Base-by-base conservation (phyloP, 164 flowering plant genomes). In the Cinnamomum micranthum region DNA sequence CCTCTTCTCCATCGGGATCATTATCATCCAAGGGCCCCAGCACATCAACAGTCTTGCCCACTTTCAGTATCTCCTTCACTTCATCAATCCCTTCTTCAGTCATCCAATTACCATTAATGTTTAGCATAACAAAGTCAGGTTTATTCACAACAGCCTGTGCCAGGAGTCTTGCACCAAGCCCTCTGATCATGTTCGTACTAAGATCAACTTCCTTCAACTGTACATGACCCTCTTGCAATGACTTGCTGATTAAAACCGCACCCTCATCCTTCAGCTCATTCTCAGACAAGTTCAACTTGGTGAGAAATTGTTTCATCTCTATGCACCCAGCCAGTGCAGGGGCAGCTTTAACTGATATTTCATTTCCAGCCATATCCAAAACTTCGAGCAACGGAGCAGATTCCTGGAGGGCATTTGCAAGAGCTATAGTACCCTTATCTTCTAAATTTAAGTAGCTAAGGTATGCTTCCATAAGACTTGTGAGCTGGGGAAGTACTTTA, bases 31-130 rank as follows among this genome's bases (percentile, higher is more conserved):
- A 76, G 2, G 91, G 77, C 22, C 91, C 97, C 76, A 94, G 97
- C 76, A 77, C 76, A 10, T 82, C 83, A 28, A 89, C 87, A 41
- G 71, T 83, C 78, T 82, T 81, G 75, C 74, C 66, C 10, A 55
- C 74, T 71, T 76, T 71, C 47, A 91, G 91, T 65, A 88, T 86
- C 22, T 81, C 89, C 77, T 82, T 88, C 75, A 92, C 79, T 79
- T 92, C 97, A 75, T 91, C 97, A 68, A 91, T 83, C 67, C 93
- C 96, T 80, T 92, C 97, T 69, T 94, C 94, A 65, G 98, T 87
- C 23, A 94, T 87, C 81, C 69, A 89, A 80, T 94, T 94, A 5
- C 88, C 92, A 80, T 92, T 73, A 14, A 94, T 81, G 79, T 88
- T 90, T 70, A 94, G 83, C 77, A 85, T 73, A 70, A 78, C 83